A percentile compares a stretch with the other conserved stretches of the same genome.
Evolutionary conservation across 1,139 yeast genomes (phyloP).

Genomic region (Geotrichum australiense): DNA sequence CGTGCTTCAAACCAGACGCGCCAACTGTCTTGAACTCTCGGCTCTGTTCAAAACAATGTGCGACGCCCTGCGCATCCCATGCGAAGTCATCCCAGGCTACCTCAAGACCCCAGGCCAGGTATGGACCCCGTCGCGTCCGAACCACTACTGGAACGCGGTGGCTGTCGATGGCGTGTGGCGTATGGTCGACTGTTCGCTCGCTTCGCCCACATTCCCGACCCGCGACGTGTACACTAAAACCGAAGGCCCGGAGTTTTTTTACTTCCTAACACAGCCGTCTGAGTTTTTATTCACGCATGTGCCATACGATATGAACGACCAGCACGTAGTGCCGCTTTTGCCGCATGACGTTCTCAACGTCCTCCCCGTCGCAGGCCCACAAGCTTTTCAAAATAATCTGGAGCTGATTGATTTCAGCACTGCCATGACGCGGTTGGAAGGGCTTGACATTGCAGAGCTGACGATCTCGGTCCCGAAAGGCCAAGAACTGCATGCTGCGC

Average conservation of each 20-base stretch:
- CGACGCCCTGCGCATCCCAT: slow-evolving; percentile 59
- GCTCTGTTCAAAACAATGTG: slow-evolving; percentile 70
- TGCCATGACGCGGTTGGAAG: slow-evolving; percentile 64
- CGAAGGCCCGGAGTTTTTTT: slow-evolving; percentile 43
- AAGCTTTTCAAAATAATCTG: slow-evolving; percentile 56
- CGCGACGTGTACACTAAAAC: slow-evolving; percentile 28
- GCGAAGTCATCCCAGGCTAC: slow-evolving; percentile 76
- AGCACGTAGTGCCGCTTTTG: slow-evolving; percentile 79
- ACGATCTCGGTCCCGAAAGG: slow-evolving; percentile 65
- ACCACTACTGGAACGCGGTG: slow-evolving; percentile 87
- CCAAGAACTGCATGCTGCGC: slow-evolving; percentile 52
- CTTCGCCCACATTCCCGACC: slow-evolving; percentile 49
- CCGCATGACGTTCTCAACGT: slow-evolving; percentile 73
- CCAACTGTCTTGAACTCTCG: slow-evolving; percentile 69
- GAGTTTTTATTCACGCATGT: slow-evolving; percentile 76
- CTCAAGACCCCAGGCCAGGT: slow-evolving; percentile 68
- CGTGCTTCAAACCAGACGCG: slow-evolving; percentile 39
- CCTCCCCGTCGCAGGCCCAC: slow-evolving; percentile 79
- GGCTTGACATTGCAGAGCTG: slow-evolving; percentile 72
- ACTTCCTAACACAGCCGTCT: slow-evolving; percentile 71
- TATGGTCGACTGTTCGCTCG: slow-evolving; percentile 63
- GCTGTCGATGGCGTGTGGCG: slow-evolving; percentile 63
- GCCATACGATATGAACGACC: slow-evolving; percentile 70
- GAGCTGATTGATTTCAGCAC: slow-evolving; percentile 64
- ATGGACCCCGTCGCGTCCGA: slow-evolving; percentile 46